These are phyloP conservation scores for Lachancea lanzarotensis DNA, from an alignment of 805 yeast genomes.

Conservation along the genomic window DNA sequence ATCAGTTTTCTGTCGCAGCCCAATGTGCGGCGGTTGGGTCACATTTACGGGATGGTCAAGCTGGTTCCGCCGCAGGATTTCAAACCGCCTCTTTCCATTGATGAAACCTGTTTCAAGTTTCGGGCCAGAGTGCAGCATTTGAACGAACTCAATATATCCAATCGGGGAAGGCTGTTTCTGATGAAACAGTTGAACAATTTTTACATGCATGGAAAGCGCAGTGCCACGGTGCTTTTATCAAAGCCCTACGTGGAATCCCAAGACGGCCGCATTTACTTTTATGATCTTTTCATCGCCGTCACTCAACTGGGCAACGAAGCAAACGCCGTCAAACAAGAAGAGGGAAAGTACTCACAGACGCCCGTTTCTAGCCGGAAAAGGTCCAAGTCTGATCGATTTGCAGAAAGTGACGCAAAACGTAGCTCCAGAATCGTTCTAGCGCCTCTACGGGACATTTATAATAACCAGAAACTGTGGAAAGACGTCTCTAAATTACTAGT, in stretches of 20 bases:
- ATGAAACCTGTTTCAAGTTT: conserved; percentile 49
- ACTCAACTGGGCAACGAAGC: conserved; percentile 19
- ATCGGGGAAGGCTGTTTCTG: conserved; percentile 59
- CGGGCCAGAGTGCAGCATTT: conserved; percentile 64
- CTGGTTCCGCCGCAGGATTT: conserved; percentile 53
- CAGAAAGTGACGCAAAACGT: conserved; percentile 5
- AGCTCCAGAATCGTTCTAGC: conserved; percentile 3
- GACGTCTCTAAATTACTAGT: conserved; percentile 13
- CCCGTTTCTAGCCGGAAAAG: conserved; percentile 2
- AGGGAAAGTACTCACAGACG: not conserved
- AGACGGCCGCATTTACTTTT: conserved; percentile 22
- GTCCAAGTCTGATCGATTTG: conserved; percentile 6
- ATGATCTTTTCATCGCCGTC: conserved; percentile 36
- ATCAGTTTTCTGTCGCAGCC: conserved; percentile 54
- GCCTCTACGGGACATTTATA: conserved; percentile 8
- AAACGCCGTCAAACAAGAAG: no score
- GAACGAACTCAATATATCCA: conserved; percentile 55
- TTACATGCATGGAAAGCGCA: conserved; percentile 38
- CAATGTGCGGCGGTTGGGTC: conserved; percentile 40
- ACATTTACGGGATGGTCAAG: conserved; percentile 66
- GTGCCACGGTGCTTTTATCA: not conserved
- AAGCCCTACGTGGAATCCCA: conserved; percentile 4
- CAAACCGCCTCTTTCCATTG: conserved; percentile 48
- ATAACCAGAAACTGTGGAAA: conserved; percentile 27
- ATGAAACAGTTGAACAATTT: conserved; percentile 54